These are phyloP conservation scores for Brettanomyces anomalus DNA, from an alignment of 805 yeast species.

Conservation along the genomic window DNA sequence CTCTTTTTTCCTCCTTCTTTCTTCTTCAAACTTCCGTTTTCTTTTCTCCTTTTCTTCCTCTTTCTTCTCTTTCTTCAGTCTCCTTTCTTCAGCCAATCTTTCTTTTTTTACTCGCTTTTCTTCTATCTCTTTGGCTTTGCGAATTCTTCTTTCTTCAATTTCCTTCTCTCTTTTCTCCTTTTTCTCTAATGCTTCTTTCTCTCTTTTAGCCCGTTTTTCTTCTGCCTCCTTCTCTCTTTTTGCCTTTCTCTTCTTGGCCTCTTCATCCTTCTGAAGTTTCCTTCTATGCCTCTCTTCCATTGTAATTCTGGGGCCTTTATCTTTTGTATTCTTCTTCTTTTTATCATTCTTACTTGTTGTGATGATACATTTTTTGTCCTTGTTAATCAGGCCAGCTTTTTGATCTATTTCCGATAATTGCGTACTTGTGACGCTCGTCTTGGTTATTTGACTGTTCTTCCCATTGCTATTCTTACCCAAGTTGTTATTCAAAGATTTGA, in stretches of 20 bases:
- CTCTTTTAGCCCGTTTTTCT: constrained; percentile 4
- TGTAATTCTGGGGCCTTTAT: not conserved
- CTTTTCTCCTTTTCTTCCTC: constrained; percentile 20
- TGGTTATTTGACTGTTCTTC: not conserved
- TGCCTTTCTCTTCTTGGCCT: not conserved
- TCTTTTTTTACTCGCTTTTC: constrained; percentile 10
- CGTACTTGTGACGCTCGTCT: not conserved
- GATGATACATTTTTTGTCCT: no score
- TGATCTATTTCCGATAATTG: no score
- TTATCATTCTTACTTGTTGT: not conserved
- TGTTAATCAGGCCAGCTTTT: no score
- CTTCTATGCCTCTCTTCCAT: not conserved
- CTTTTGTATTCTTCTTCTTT: not conserved
- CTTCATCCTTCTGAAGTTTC: not conserved
- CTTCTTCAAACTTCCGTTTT: constrained; percentile 18
- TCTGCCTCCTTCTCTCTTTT: constrained; percentile 5
- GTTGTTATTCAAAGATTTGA: no score
- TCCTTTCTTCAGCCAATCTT: constrained; percentile 16
- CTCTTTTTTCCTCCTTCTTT: constrained; percentile 23
- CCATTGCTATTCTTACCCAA: not conserved
- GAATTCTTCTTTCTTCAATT: constrained; percentile 7
- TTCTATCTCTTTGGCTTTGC: constrained; percentile 8
- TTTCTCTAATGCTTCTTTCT: constrained; percentile 6
- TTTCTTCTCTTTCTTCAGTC: constrained; percentile 21
- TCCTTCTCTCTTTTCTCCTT: constrained; percentile 8